Base-by-base conservation (phyloP, 2,329 filamentous ascomycete genomes). In the Claviceps sp. region DNA sequence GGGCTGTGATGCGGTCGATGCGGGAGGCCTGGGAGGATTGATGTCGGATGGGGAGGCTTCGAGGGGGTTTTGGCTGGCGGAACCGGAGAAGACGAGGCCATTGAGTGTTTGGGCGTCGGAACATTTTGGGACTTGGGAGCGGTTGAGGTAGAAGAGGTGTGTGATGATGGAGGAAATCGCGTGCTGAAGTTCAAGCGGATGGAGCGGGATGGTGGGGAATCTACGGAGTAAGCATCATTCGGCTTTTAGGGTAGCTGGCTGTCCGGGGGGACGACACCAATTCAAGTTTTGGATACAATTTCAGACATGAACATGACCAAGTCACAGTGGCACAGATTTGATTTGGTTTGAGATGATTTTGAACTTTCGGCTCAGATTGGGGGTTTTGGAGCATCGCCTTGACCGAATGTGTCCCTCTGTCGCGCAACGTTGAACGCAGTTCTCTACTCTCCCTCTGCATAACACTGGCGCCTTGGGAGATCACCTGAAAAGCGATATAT, bases 1-100 rank as follows among this genome's bases (percentile, higher is more conserved):
- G 74, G 37, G 68, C 55, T 22, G 78, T 71, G 61, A 81, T 66
- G 42, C 68, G 69, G 52, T 72, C 67, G 52, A 72, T 64, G 22
- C 70, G 71, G 24, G 68, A 59, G 2, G 54, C 50, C 47, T 62
- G 57, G n/a, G 63, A 59, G n/a, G 65, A 63, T 50, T 62, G 51
- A 44, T 56, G 40, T 37, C 59, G 63, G 47, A 52, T 41, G 44
- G 38, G 38, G 7, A 50, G 53, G 26, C 47, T 54, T 41, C 56
- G n/a, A 45, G 47, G 51, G 16, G 45, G 42, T 18, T 50, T 41
- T 18, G 48, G 43, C 20, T 48, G 52, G 16, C 54, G 56, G 52
- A 43, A 42, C 11, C 53, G 58, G 4, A 62, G 38, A 6, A 51
- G 52, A 5, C 52, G 57, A 7, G 56, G 56, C 58, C 63, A 61